These are phyloP conservation scores for Halteria grandinella DNA, from an alignment of 73 alveolate species.

Conservation along the genomic window DNA sequence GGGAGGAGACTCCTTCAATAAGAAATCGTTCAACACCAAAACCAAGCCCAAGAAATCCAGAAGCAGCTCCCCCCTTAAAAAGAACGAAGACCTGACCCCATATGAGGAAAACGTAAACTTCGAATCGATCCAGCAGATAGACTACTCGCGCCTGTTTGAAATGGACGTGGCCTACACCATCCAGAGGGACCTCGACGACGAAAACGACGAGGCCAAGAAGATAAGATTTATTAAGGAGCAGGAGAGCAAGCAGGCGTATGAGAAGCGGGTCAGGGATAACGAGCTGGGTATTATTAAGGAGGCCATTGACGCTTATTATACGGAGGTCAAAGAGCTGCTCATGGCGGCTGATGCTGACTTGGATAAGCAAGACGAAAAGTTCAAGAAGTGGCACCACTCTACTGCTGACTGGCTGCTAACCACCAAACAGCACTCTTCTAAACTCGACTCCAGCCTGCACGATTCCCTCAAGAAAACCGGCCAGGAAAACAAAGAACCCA, in stretches of 20 bases:
- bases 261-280: neutral
- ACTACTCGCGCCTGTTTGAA: conserved; percentile 25
- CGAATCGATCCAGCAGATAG: neutral
- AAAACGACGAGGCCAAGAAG: conserved; percentile 1
- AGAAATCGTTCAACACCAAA: neutral
- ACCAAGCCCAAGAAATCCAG: neutral
- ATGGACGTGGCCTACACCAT: conserved; percentile 63
- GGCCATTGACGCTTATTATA: too few species aligned
- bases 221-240: too few species aligned
- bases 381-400: neutral
- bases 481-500: neutral
- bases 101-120: too few species aligned
- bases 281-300: neutral
- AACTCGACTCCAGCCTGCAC: neutral
- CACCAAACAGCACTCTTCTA: neutral
- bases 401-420: neutral
- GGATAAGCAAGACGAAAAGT: neutral
- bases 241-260: neutral
- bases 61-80: neutral
- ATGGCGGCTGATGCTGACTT: too few species aligned
- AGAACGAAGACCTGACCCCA: neutral
- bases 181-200: conserved; percentile 43
- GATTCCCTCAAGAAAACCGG: neutral
- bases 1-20: neutral
- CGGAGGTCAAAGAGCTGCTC: too few species aligned